phyloP scores from a whole-genome alignment of 306 rosid genomes.

The Spatholobus suberectus region DNA sequence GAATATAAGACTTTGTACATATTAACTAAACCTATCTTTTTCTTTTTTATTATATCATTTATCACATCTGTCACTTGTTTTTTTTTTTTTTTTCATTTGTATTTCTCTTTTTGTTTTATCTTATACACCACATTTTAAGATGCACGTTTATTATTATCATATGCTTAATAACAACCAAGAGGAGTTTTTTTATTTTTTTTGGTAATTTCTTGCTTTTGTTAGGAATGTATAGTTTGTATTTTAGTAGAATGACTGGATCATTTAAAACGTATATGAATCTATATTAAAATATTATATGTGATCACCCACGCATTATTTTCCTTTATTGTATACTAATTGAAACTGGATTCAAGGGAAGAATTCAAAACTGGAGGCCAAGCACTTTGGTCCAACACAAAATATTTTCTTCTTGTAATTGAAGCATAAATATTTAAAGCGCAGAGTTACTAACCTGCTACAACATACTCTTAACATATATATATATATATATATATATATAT shows the following conservation, averaged over 20 bases:
- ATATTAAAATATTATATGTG: neutral
- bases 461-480: no score
- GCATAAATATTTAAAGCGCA: neutral
- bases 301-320: neutral
- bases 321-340: neutral
- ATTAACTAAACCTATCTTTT: no score
- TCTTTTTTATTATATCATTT: no score
- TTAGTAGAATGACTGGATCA: neutral
- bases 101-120: no score
- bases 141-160: no score
- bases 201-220: neutral
- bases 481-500: no score
- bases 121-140: no score
- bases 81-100: no score
- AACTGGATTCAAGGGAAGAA: slow-evolving; percentile 6
- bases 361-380: neutral
- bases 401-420: neutral
- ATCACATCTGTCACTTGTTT: no score
- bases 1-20: no score
- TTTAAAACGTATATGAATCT: neutral
- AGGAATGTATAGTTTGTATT: neutral
- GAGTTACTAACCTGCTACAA: no score
- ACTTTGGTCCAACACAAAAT: slow-evolving; percentile 5
- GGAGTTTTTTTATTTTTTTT: neutral
- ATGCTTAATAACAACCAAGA: neutral